Evolutionary conservation across 192 early-diverging fungal species (phyloP).

Genomic region (Geosiphon pyriformis): DNA sequence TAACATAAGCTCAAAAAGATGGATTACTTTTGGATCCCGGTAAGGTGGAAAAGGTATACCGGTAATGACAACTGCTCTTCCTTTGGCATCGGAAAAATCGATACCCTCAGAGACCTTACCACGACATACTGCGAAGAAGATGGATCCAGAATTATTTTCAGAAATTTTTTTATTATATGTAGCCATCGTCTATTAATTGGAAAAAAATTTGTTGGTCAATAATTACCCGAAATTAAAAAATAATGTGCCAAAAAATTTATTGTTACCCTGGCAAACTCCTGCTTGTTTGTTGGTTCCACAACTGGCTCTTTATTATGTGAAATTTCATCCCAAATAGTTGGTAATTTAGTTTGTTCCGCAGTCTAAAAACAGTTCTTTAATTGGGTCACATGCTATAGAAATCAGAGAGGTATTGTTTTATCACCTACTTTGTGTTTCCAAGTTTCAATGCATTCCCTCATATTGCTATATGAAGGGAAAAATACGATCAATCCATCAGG

Average conservation of each 20-base stretch:
- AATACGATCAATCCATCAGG: slow-evolving; percentile 54
- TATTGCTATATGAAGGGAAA: slow-evolving; percentile 43
- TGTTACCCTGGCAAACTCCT: slow-evolving; percentile 38
- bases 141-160: slow-evolving; percentile 37
- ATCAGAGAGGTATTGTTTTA: too few relatives aligned
- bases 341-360: neutral
- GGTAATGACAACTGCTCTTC: slow-evolving; percentile 58
- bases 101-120: slow-evolving; percentile 73
- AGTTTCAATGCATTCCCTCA: slow-evolving; percentile 35
- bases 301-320: slow-evolving; percentile 34
- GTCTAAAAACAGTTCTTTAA: too few relatives aligned
- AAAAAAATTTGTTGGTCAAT: slow-evolving; percentile 18
- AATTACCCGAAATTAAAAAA: neutral
- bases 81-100: slow-evolving; percentile 63
- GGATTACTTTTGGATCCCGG: slow-evolving; percentile 50
- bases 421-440: slow-evolving; percentile 31
- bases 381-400: too few relatives aligned
- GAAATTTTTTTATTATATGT: slow-evolving; percentile 41
- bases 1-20: too few relatives aligned
- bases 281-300: slow-evolving; percentile 46
- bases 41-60: slow-evolving; percentile 56
- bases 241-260: neutral
- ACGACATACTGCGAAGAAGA: slow-evolving; percentile 67
- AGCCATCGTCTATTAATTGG: slow-evolving; percentile 32
- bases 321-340: slow-evolving; percentile 35